Conservation (phyloP, 2,329 filamentous ascomycete species). For the Pezicula radicicola region DNA sequence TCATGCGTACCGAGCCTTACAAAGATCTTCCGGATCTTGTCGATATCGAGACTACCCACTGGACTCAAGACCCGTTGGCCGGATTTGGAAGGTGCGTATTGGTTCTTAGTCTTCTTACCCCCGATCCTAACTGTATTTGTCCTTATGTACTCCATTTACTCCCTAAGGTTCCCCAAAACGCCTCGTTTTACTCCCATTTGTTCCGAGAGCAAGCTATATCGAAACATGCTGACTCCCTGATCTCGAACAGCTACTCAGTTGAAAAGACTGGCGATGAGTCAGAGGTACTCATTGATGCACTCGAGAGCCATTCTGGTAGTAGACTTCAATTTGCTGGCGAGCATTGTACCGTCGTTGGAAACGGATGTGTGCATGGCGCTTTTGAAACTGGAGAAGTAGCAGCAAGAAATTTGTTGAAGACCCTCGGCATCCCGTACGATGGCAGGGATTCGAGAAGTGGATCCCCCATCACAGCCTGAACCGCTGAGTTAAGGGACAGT, state of each 20-base stretch:
- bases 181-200: no score
- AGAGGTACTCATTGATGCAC: conserved; percentile 30
- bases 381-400: conserved; percentile 39
- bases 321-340: conserved; percentile 39
- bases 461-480: conserved; percentile 20
- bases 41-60: conserved; percentile 39
- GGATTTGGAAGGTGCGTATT: conserved; percentile 30
- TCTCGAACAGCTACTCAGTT: conserved; percentile 30
- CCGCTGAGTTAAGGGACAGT: no score
- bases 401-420: conserved; percentile 34
- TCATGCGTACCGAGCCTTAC: conserved; percentile 39
- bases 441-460: conserved; percentile 21
- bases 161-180: no score
- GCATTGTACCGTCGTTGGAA: conserved; percentile 35
- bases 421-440: conserved; percentile 33
- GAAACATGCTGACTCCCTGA: no score
- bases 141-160: no score
- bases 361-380: conserved; percentile 42
- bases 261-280: conserved; percentile 42
- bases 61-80: conserved; percentile 39
- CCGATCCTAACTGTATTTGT: no score
- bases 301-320: conserved; percentile 32
- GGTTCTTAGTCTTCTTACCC: no score
- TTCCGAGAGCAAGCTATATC: no score
- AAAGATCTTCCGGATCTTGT: conserved; percentile 36